Conservation (phyloP, 2,329 filamentous ascomycete species). For the Pseudogymnoascus verrucosus region DNA sequence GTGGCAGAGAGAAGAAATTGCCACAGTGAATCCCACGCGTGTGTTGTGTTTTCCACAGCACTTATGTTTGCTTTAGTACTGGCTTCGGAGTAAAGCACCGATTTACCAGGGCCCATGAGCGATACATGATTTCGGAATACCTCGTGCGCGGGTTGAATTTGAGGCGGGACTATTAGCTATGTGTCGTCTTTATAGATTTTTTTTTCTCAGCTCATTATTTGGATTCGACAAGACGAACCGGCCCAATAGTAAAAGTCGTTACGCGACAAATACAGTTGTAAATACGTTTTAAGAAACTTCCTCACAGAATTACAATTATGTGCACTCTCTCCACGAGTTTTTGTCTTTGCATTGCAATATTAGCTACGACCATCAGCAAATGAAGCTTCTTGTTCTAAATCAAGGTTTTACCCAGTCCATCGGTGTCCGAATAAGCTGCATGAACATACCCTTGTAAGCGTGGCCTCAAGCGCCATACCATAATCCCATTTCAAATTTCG, state of each 20-base stretch:
- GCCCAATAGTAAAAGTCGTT: background rate
- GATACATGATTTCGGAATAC: conserved; percentile 1
- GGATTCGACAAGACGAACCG: background rate
- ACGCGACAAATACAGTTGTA: background rate
- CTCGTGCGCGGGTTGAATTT: conserved; percentile 1
- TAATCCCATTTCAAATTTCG: conserved; percentile 3
- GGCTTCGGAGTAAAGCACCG: background rate
- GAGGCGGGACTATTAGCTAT: background rate
- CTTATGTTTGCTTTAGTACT: background rate
- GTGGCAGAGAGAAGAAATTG: conserved; percentile 1
- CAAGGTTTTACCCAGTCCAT: background rate
- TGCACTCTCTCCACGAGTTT: background rate
- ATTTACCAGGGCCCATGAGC: background rate
- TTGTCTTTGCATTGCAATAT: background rate
- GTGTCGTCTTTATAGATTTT: conserved; percentile 1
- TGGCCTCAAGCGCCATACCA: conserved; percentile 7
- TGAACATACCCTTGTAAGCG: background rate
- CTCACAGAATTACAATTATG: background rate
- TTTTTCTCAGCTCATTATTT: background rate
- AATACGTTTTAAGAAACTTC: background rate
- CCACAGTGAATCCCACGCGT: background rate
- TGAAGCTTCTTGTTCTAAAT: background rate
- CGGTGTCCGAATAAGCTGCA: conserved; percentile 4
- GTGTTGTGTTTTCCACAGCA: background rate
- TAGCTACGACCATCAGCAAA: background rate